These are phyloP conservation scores for Fusarium transvaalense DNA, from an alignment of 2,329 filamentous ascomycete species.

Conservation along the genomic window DNA sequence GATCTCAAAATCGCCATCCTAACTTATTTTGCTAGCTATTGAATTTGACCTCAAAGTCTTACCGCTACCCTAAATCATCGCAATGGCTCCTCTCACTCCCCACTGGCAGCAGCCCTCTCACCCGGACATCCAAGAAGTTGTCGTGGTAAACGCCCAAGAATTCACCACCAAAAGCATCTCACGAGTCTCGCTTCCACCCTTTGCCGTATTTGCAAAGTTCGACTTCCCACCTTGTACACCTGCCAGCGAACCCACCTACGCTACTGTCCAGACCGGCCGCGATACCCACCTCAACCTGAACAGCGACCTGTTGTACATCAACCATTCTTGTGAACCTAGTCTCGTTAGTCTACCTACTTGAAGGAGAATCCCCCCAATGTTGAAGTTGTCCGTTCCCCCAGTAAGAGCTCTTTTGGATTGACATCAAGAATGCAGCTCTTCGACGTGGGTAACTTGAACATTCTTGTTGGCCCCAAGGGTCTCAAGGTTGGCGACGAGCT, in stretches of 20 bases:
- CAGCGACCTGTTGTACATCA: slow-evolving; percentile 75
- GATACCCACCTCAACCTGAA: slow-evolving; percentile 72
- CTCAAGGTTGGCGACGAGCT: slow-evolving; percentile 69
- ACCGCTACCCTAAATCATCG: slow-evolving; percentile 13
- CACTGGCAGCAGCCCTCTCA: slow-evolving; percentile 73
- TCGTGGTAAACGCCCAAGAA: slow-evolving; percentile 64
- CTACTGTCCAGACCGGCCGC: slow-evolving; percentile 71
- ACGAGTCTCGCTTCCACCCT: slow-evolving; percentile 67
- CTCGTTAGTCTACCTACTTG: slow-evolving; percentile 62
- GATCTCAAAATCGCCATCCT: not conserved
- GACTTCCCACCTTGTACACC: slow-evolving; percentile 71
- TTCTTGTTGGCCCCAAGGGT: slow-evolving; percentile 70
- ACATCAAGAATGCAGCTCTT: slow-evolving; percentile 63
- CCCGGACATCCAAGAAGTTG: slow-evolving; percentile 65
- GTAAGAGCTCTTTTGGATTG: not conserved
- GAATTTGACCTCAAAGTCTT: slow-evolving; percentile 8
- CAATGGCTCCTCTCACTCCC: slow-evolving; percentile 69
- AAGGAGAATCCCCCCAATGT: slow-evolving; percentile 26
- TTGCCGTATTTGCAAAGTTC: slow-evolving; percentile 75
- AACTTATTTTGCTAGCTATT: not conserved
- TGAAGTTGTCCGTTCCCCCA: not conserved
- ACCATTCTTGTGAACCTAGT: slow-evolving; percentile 75
- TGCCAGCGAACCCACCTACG: slow-evolving; percentile 70
- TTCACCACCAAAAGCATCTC: slow-evolving; percentile 73
- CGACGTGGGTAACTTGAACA: slow-evolving; percentile 67